Evolutionary conservation across 2,329 filamentous ascomycete genomes (phyloP).

Genomic region (Tricladium varicosporioides): DNA sequence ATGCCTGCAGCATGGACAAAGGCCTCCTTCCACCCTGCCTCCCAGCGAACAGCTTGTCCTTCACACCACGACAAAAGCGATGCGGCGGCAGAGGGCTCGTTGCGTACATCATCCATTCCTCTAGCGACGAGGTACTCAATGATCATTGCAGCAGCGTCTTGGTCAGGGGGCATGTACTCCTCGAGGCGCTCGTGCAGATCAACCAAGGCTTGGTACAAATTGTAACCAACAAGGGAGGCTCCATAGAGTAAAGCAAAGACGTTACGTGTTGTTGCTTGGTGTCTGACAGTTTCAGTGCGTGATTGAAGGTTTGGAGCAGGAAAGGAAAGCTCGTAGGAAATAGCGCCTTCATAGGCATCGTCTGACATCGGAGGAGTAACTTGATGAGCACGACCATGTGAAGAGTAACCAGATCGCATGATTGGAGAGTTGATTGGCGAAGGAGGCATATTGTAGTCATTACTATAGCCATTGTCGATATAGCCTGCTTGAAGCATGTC

Average conservation of each 20-base stretch:
- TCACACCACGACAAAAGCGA: slow-evolving; percentile 66
- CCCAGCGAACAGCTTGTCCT: slow-evolving; percentile 56
- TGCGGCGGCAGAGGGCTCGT: slow-evolving; percentile 57
- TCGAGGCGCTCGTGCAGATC: slow-evolving; percentile 62
- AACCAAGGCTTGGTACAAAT: slow-evolving; percentile 59
- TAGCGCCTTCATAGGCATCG: slow-evolving; percentile 44
- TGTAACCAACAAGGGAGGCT: slow-evolving; percentile 62
- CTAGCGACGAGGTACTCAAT: slow-evolving; percentile 58
- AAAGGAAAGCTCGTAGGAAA: slow-evolving; percentile 63
- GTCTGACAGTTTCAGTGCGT: slow-evolving; percentile 48
- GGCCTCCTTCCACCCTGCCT: slow-evolving; percentile 64
- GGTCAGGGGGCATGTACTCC: slow-evolving; percentile 53
- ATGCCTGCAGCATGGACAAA: slow-evolving; percentile 68
- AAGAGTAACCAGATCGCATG: slow-evolving; percentile 18
- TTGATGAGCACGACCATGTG: slow-evolving; percentile 14
- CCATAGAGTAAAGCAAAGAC: slow-evolving; percentile 65
- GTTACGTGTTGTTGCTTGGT: slow-evolving; percentile 67
- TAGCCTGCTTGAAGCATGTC: slow-evolving; percentile 52
- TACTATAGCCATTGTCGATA: slow-evolving; percentile 37
- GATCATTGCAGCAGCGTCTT: slow-evolving; percentile 57
- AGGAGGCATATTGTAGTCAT: slow-evolving; percentile 40
- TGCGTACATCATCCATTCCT: slow-evolving; percentile 62
- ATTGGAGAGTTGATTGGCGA: slow-evolving; percentile 40
- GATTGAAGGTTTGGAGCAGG: slow-evolving; percentile 51
- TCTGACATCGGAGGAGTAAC: slow-evolving; percentile 37